phyloP scores from a whole-genome alignment of 805 yeast genomes.

The Hanseniaspora vineae region DNA sequence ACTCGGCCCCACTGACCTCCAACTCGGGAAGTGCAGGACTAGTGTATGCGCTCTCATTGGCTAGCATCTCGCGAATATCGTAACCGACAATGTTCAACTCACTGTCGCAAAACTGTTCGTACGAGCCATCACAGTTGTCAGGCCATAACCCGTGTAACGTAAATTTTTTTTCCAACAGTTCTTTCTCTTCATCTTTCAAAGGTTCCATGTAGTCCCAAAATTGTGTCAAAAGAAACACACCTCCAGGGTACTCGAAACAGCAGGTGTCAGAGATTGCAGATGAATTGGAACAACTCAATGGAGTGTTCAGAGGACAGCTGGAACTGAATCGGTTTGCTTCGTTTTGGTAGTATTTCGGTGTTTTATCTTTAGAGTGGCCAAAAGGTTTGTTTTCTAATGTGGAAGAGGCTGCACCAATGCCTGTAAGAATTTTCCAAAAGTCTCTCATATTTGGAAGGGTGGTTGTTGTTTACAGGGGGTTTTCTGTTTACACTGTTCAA shows the following conservation, averaged over 20 bases:
- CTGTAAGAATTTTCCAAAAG: too few relatives aligned
- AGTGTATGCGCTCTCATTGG: constrained; percentile 10
- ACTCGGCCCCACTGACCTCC: constrained; percentile 33
- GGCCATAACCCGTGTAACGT: constrained; percentile 88
- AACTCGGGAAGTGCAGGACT: constrained; percentile 5
- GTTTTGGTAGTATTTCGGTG: not conserved
- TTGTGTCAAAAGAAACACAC: constrained; percentile 72
- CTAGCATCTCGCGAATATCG: constrained; percentile 26
- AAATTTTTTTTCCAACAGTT: constrained; percentile 35
- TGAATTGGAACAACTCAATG: constrained; percentile 47
- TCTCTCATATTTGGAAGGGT: too few relatives aligned
- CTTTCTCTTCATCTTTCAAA: constrained; percentile 11
- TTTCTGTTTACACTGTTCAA: too few relatives aligned
- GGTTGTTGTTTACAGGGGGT: too few relatives aligned
- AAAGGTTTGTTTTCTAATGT: too few relatives aligned
- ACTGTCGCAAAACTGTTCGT: constrained; percentile 64
- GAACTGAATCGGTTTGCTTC: not conserved
- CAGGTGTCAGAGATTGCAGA: constrained; percentile 49
- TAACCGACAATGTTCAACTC: constrained; percentile 40
- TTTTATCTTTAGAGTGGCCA: not conserved
- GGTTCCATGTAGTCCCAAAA: constrained; percentile 66
- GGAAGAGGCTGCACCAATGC: too few relatives aligned
- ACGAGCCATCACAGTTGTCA: constrained; percentile 75
- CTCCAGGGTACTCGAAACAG: constrained; percentile 82
- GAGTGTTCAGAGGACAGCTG: constrained; percentile 43